phyloP scores from a whole-genome alignment of 179 eudicot species.

The Silene vulgaris region DNA sequence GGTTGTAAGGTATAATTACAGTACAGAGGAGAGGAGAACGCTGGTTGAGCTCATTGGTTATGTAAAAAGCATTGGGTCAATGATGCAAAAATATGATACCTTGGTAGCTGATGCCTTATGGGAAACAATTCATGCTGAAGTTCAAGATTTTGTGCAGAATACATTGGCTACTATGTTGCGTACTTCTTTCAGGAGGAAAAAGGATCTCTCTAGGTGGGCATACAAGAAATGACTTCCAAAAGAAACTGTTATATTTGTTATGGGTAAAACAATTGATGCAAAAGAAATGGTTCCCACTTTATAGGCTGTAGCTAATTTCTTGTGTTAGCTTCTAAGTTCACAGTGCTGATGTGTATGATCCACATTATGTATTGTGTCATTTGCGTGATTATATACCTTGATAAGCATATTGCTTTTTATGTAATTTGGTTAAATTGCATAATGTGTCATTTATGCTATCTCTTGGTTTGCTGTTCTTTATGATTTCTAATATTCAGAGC shows the following conservation, averaged over 20 bases:
- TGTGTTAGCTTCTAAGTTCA: constrained; percentile 1
- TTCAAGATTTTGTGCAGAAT: constrained; percentile 97
- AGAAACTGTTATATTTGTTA: constrained; percentile 1
- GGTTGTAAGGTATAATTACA: constrained; percentile 93
- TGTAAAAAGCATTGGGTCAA: constrained; percentile 81
- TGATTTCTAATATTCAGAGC: background rate
- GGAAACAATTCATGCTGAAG: constrained; percentile 99
- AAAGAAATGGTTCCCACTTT: background rate
- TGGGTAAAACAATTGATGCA: background rate
- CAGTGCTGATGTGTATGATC: constrained; percentile 2
- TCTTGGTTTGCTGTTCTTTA: constrained; percentile 6
- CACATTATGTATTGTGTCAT: background rate
- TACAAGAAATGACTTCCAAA: constrained; percentile 3
- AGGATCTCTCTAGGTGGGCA: constrained; percentile 79
- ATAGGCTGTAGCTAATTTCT: constrained; percentile 3
- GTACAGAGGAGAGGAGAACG: constrained; percentile 80
- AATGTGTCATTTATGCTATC: background rate
- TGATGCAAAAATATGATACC: constrained; percentile 87
- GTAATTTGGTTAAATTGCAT: background rate
- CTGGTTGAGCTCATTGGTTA: constrained; percentile 91
- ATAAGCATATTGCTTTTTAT: constrained; percentile 7
- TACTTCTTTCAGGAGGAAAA: constrained; percentile 90
- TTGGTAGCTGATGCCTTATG: constrained; percentile 92
- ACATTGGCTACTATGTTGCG: constrained; percentile 84
- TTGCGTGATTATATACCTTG: background rate